A percentile compares a stretch with the other conserved stretches of the same genome.
phyloP scores from a whole-genome alignment of 1,284 basidiomycete genomes.

The Cystobasidiaceae sp. region DNA sequence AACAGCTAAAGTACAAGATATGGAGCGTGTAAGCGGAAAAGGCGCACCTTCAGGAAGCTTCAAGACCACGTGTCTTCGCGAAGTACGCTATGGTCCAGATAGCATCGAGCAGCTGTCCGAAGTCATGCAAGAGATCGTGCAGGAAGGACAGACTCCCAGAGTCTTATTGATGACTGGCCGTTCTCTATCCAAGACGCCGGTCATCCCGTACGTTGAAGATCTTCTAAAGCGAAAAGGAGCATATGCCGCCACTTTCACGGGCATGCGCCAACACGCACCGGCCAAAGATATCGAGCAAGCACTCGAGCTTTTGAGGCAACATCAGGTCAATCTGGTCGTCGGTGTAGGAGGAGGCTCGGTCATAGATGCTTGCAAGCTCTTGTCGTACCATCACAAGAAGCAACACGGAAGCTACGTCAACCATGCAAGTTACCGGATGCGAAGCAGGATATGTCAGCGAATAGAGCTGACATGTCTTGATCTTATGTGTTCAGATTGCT shows the following conservation, averaged over 20 bases:
- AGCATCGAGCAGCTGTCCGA: conserved; percentile 9
- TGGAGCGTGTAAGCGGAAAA: too few relatives aligned
- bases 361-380: conserved; percentile 66
- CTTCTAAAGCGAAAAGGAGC: conserved; percentile 55
- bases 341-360: conserved; percentile 74
- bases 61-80: conserved; percentile 16
- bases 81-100: conserved; percentile 24
- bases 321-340: conserved; percentile 61
- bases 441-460: background rate
- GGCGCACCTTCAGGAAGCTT: conserved; percentile 2
- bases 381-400: conserved; percentile 59
- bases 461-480: background rate
- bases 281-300: conserved; percentile 62
- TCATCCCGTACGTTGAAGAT: conserved; percentile 56
- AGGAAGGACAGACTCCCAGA: background rate
- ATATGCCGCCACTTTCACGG: conserved; percentile 63
- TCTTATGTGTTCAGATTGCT: conserved; percentile 50
- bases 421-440: conserved; percentile 24
- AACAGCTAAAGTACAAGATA: too few relatives aligned
- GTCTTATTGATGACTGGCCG: conserved; percentile 57
- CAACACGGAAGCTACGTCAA: conserved; percentile 53
- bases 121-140: conserved; percentile 7
- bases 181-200: conserved; percentile 52
- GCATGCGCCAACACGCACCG: conserved; percentile 71
- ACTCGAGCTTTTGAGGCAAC: background rate